A percentile compares a stretch with the other conserved stretches of the same genome.
phyloP scores from a whole-genome alignment of 345 rosid genomes.

The Rhizophora mangle region DNA sequence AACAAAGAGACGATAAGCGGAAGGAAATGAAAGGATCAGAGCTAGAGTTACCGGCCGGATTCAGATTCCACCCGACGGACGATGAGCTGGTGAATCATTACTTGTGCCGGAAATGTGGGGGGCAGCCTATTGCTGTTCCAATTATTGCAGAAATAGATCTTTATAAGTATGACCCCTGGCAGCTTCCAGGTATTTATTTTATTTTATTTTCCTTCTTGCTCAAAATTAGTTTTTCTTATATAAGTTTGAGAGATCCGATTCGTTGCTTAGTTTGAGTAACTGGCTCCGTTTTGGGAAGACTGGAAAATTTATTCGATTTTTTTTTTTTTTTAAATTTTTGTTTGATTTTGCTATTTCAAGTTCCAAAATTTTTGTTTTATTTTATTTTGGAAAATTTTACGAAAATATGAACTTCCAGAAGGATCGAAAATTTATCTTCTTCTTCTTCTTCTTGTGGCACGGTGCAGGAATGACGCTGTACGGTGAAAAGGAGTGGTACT shows the following conservation, averaged over 20 bases:
- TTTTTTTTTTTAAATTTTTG: too few species aligned
- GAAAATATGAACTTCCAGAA: too few species aligned
- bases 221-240: too few species aligned
- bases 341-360: too few species aligned
- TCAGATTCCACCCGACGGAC: conserved; percentile 95
- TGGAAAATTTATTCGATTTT: too few species aligned
- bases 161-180: conserved; percentile 87
- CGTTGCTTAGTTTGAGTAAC: too few species aligned
- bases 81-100: conserved; percentile 82
- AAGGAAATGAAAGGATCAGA: conserved; percentile 41
- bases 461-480: conserved; percentile 61
- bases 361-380: too few species aligned
- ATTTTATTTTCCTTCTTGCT: background rate
- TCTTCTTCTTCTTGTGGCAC: background rate
- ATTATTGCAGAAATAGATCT: conserved; percentile 82
- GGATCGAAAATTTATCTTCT: background rate
- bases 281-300: too few species aligned
- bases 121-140: conserved; percentile 53
- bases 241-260: too few species aligned
- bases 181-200: conserved; percentile 65
- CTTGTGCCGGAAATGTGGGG: conserved; percentile 61
- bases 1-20: background rate
- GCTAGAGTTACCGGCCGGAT: conserved; percentile 74
- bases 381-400: too few species aligned
- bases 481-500: conserved; percentile 95